Evolutionary conservation across 306 rosid species (phyloP).

Genomic region (Benincasa hispida): DNA sequence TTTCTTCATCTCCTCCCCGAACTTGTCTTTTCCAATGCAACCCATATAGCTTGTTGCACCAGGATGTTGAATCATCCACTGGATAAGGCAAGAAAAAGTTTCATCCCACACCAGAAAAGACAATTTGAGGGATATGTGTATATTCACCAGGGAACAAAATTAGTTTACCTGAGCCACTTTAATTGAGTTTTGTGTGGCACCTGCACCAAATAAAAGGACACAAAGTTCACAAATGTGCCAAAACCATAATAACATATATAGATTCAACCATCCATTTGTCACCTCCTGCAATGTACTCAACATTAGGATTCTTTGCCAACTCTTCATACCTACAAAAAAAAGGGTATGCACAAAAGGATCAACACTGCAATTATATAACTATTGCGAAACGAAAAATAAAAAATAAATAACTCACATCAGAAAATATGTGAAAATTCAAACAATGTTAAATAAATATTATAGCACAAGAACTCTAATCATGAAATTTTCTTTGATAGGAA

Average conservation of each 20-base stretch:
- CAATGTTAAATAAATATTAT: background rate
- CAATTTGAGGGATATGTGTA: background rate
- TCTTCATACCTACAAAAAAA: slow-evolving; percentile 55
- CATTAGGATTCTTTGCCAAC: slow-evolving; percentile 39
- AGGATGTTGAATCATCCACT: slow-evolving; percentile 94
- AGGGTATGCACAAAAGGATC: background rate
- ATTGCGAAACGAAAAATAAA: background rate
- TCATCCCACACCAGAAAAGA: background rate
- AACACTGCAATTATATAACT: background rate
- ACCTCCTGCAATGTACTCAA: slow-evolving; percentile 99
- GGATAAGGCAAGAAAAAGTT: background rate
- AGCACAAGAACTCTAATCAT: background rate
- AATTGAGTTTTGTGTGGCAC: slow-evolving; percentile 91
- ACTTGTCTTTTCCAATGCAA: slow-evolving; percentile 89
- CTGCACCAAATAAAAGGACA: slow-evolving; percentile 20
- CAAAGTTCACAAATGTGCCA: background rate
- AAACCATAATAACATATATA: background rate
- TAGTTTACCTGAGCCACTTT: slow-evolving; percentile 73
- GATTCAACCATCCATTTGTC: background rate
- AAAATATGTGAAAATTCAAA: background rate
- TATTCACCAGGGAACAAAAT: background rate
- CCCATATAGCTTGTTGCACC: slow-evolving; percentile 90
- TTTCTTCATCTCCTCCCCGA: slow-evolving; percentile 86
- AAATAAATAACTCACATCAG: background rate
- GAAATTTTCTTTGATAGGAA: background rate